Conservation (phyloP, 805 yeast species). For the Starmerella gropengiesseri region DNA sequence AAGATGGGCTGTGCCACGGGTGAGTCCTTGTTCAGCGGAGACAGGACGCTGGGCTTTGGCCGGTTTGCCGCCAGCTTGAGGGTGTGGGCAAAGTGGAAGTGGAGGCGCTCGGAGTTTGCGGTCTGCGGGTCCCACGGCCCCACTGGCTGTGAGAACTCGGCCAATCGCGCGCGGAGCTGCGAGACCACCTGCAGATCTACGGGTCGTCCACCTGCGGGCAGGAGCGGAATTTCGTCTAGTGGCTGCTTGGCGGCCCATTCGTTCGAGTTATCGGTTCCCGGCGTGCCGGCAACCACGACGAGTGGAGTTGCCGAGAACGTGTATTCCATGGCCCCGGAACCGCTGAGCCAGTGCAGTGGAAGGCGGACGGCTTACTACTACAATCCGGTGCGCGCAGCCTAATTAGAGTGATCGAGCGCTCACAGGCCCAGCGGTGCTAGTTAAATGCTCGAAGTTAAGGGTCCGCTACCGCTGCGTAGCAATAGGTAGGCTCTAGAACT, state of each 20-base stretch:
- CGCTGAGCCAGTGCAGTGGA: too few relatives aligned
- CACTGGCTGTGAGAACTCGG: constrained; percentile 2
- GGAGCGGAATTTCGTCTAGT: background rate
- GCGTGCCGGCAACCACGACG: constrained; percentile 6
- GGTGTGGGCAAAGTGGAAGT: constrained; percentile 9
- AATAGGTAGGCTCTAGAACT: too few relatives aligned
- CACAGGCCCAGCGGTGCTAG: too few relatives aligned
- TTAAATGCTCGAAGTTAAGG: too few relatives aligned
- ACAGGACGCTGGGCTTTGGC: constrained; percentile 29
- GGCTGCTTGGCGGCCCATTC: constrained; percentile 1
- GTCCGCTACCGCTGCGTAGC: too few relatives aligned
- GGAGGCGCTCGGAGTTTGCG: constrained; percentile 5
- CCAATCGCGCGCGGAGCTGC: constrained; percentile 1
- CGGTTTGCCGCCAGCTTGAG: constrained; percentile 10
- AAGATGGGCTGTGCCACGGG: constrained; percentile 33
- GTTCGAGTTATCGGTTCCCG: background rate
- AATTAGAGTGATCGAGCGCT: too few relatives aligned
- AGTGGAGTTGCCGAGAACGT: constrained; percentile 5
- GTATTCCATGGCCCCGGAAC: constrained; percentile 5
- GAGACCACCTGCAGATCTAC: constrained; percentile 1
- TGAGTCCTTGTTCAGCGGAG: constrained; percentile 39
- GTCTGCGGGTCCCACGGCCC: constrained; percentile 14
- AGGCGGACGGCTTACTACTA: too few relatives aligned
- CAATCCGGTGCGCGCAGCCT: too few relatives aligned
- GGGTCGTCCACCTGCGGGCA: background rate